A percentile compares a stretch with the other conserved stretches of the same genome.
Conservation (phyloP, 768 basidiomycete species). For the Cystobasidium onofrii region DNA sequence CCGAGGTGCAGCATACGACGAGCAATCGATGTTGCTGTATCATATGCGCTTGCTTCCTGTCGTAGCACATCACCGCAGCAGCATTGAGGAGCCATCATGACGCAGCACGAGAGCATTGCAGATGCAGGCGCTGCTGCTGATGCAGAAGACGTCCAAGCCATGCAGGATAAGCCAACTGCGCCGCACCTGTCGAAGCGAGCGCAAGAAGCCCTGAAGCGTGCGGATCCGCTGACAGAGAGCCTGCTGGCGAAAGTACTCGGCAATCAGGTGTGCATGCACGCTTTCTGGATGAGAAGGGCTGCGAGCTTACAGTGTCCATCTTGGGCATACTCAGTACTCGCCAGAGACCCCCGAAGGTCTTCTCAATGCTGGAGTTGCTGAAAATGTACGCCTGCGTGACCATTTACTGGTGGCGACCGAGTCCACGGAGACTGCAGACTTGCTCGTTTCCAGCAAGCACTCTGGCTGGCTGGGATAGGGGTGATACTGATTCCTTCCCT, state of each 20-base stretch:
- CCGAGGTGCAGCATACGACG: no score
- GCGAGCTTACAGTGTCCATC: no score
- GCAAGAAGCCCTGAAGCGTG: constrained; percentile 5
- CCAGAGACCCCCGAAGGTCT: constrained; percentile 27
- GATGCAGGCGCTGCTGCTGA: neutral
- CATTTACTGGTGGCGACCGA: neutral
- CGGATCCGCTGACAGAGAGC: neutral
- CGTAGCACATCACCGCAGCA: no score
- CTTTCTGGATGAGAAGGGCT: neutral
- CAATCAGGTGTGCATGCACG: neutral
- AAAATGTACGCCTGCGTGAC: constrained; percentile 7
- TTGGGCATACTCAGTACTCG: constrained; percentile 11
- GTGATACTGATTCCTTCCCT: neutral
- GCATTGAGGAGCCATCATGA: no score
- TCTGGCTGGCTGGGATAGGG: no score
- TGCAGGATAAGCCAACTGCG: neutral
- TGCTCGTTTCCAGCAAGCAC: no score
- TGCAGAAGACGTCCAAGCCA: neutral
- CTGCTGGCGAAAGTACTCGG: constrained; percentile 21
- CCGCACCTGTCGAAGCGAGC: constrained; percentile 20
- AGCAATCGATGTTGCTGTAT: no score
- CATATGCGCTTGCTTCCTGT: no score
- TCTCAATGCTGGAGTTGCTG: constrained; percentile 17
- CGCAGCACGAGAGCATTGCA: neutral
- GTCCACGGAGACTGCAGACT: neutral